These are phyloP conservation scores for Cladosporium sp. DNA, from an alignment of 2,329 filamentous ascomycete genomes.

Conservation along the genomic window DNA sequence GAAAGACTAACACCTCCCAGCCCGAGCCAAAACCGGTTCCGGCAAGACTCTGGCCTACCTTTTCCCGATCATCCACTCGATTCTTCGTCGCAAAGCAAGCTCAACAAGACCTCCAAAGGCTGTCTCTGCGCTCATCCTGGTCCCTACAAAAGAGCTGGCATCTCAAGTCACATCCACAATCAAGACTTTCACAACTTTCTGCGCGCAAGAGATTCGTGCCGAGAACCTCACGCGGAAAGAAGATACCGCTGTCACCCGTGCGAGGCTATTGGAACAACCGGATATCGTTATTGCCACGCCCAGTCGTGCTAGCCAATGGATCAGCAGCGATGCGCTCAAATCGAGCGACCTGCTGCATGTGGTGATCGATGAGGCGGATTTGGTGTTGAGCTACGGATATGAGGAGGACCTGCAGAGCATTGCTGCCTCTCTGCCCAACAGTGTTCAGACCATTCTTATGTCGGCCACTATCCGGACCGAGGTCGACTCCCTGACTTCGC, in stretches of 20 bases:
- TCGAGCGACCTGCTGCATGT: slow-evolving; percentile 69
- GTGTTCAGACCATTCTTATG: slow-evolving; percentile 87
- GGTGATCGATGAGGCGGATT: slow-evolving; percentile 89
- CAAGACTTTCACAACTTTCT: slow-evolving; percentile 73
- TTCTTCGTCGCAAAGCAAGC: slow-evolving; percentile 71
- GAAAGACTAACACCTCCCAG: slow-evolving; percentile 38
- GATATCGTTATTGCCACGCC: slow-evolving; percentile 92
- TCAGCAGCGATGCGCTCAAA: slow-evolving; percentile 67
- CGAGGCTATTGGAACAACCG: slow-evolving; percentile 77
- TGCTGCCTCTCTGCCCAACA: slow-evolving; percentile 71
- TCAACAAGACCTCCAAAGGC: slow-evolving; percentile 40
- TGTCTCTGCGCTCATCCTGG: slow-evolving; percentile 79
- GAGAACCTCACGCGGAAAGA: slow-evolving; percentile 89
- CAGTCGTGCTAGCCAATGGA: slow-evolving; percentile 72
- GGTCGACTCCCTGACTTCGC: slow-evolving; percentile 74
- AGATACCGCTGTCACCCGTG: slow-evolving; percentile 80
- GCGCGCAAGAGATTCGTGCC: slow-evolving; percentile 74
- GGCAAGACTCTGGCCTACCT: slow-evolving; percentile 97
- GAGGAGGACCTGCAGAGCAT: slow-evolving; percentile 83
- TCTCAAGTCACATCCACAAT: slow-evolving; percentile 82
- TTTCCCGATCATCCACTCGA: slow-evolving; percentile 78
- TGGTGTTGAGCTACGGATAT: slow-evolving; percentile 91
- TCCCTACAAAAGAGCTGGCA: slow-evolving; percentile 90
- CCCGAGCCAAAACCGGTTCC: slow-evolving; percentile 89
- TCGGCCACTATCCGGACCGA: slow-evolving; percentile 88